Evolutionary conservation across 345 rosid genomes (phyloP), one percentile per base, ranked within the genome.

Genomic region (Punica granatum): DNA sequence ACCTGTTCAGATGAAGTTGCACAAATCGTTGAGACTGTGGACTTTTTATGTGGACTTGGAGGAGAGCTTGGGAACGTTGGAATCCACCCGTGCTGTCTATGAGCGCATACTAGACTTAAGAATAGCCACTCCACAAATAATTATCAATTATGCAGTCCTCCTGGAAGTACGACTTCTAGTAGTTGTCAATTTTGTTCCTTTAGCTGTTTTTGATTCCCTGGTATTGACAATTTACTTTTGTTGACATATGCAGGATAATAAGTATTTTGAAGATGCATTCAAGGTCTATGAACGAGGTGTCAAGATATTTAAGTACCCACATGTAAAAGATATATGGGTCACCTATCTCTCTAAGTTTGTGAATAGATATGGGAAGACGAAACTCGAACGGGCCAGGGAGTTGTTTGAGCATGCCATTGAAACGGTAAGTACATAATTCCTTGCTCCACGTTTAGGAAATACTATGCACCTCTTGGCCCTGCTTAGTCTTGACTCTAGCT

Each of bases 221-320:
- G 19, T 66, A 51, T 36, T 62, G 72, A 46, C 28, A 14, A 7
- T 48, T 60, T 32, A 30, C 71, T n/a, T 44, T 64, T 3, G 41
- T 2, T 68, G 54, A 53, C 32, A 42, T 76, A 44, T 79, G 60
- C 78, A 88, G 97, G 97, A 89, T 70, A 84, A 92, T 68, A 92
- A 84, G 70, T 94, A 88, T 69, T 92, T 94, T 49, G 98, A 94
- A 83, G 98, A 94, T 84, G 99, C 99, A 72, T 94, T 94, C 83
- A 94, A 88, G 84, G 98, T 90, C 36, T 91, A 94, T 72, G 98
- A 94, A 82, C 84, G 96, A 74, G 98, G 99, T 60, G 96, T 94
- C 71, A 94, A 92, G 83, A 89, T 94, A 75, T 94, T 92, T 70
- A 94, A 94, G 78, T 88, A 94, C 71, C 99, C 99, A 33, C 99